Base-by-base conservation (phyloP, 306 rosid genomes). In the Cucurbita argyrosperma region DNA sequence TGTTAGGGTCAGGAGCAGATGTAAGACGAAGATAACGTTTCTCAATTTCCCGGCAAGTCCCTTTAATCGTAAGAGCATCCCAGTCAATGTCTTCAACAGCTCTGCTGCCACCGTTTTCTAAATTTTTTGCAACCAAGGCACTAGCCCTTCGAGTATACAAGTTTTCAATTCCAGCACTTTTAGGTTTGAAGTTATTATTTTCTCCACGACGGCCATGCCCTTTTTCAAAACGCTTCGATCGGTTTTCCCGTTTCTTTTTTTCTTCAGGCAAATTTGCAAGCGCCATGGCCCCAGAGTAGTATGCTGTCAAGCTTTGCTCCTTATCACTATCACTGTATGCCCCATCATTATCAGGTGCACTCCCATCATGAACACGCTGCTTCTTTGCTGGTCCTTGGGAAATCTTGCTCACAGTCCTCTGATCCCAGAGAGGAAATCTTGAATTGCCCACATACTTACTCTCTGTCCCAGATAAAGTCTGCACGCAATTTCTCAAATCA, bases 61-160 rank as follows among this genome's bases (percentile, higher is more conserved):
- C 99, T 89, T 91, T 95, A 53, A 95, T 95, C 72, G 96, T 95
- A 77, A 95, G 92, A 76, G 99, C 85, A 85, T 95, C 99, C 99
- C 99, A 95, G 80, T 95, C 97, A 82, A 95, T 91, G 81, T 95
- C 99, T 83, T 95, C 99, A 77, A 95, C 99, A 77, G 99, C 99
- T 82, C 88, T 83, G 83, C 79, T 80, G 66, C 83, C 85, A 81
- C 88, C 88, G 56, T 91, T 87, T 76, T 95, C 99, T 80, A 91
- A 82, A 76, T 45, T 84, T 80, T 87, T 89, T 84, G 91, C 92
- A 38, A 84, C 90, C 86, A 91, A 47, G 21, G 95, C 97, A 80
- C 78, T 88, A 55, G 96, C 88, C 87, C 91, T 91, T 21, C 23
- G 23, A 79, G 82, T 60, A 80, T 89, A 89, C 81, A 85, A 62